These are phyloP conservation scores for Fusarium papillatum DNA, from an alignment of 2,329 filamentous ascomycete species.

Conservation along the genomic window DNA sequence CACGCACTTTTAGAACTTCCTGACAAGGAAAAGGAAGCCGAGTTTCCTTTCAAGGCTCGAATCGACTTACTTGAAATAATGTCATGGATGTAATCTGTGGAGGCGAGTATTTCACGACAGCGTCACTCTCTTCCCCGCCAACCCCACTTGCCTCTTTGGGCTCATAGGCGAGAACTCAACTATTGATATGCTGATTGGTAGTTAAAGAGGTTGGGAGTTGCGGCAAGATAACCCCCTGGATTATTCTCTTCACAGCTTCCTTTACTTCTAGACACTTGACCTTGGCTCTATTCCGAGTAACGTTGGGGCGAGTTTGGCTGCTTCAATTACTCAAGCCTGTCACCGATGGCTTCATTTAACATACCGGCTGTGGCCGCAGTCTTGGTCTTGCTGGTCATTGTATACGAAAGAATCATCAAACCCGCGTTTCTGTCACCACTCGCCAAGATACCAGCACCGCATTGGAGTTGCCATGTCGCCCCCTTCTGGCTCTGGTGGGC, in stretches of 20 bases:
- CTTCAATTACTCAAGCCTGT: not conserved
- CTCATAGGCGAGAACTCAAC: not conserved
- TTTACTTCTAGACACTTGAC: not conserved
- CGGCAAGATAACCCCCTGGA: not conserved
- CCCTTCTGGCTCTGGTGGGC: constrained; percentile 23
- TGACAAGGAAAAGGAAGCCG: not conserved
- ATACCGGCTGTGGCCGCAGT: not conserved
- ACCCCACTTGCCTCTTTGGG: constrained; percentile 2
- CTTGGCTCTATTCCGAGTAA: not conserved
- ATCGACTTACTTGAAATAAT: not conserved
- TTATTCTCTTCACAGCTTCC: not conserved
- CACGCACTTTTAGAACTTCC: not conserved
- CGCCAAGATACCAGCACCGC: constrained; percentile 23
- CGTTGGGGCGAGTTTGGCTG: not conserved
- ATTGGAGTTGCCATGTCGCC: constrained; percentile 24
- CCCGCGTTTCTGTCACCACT: constrained; percentile 21
- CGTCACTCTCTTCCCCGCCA: not conserved
- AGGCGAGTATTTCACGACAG: not conserved
- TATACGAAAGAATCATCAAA: constrained; percentile 4
- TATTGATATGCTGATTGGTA: too few relatives aligned
- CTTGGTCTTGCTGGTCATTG: not conserved
- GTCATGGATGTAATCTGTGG: not conserved
- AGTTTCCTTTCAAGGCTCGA: not conserved
- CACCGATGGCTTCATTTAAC: not conserved
- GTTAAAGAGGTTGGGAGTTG: not conserved